phyloP scores from a whole-genome alignment of 257 asterid genomes.

The Lithospermum erythrorhizon region DNA sequence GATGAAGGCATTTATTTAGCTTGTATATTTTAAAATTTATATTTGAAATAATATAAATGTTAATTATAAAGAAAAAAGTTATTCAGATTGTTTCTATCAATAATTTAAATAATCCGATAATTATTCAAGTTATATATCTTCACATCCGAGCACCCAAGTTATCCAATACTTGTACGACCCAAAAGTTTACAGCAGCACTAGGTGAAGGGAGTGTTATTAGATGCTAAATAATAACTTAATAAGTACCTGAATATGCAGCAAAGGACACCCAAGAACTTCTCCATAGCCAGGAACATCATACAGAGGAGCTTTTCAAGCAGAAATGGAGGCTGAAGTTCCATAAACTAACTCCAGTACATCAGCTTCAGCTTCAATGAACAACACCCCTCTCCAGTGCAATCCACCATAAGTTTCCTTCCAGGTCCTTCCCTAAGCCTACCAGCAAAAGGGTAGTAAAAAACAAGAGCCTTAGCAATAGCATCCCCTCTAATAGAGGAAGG shows the following conservation, averaged over 20 bases:
- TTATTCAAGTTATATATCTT: no score
- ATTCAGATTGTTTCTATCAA: no score
- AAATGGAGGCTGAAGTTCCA: conserved; percentile 15
- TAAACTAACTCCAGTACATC: conserved; percentile 7
- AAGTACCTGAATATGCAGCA: conserved; percentile 52
- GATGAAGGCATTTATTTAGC: no score
- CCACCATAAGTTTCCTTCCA: conserved; percentile 16
- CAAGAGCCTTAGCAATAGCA: conserved; percentile 20
- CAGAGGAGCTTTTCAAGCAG: conserved; percentile 44
- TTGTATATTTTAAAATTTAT: no score
- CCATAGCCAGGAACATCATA: conserved; percentile 41
- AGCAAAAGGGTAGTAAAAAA: conserved; percentile 22
- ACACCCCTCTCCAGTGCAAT: conserved; percentile 21
- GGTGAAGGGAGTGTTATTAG: no score
- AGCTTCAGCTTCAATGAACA: conserved; percentile 18
- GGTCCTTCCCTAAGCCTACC: conserved; percentile 21
- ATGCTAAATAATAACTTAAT: no score
- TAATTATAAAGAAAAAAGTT: no score
- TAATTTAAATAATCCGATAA: no score
- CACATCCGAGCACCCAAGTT: no score
- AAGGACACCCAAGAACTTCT: conserved; percentile 33
- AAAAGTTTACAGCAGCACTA: no score
- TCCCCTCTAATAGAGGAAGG: conserved; percentile 1
- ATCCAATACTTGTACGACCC: no score
- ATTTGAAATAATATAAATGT: no score